These are phyloP conservation scores for Obelidium mucronatum DNA, from an alignment of 192 early-diverging fungal species.

Conservation along the genomic window DNA sequence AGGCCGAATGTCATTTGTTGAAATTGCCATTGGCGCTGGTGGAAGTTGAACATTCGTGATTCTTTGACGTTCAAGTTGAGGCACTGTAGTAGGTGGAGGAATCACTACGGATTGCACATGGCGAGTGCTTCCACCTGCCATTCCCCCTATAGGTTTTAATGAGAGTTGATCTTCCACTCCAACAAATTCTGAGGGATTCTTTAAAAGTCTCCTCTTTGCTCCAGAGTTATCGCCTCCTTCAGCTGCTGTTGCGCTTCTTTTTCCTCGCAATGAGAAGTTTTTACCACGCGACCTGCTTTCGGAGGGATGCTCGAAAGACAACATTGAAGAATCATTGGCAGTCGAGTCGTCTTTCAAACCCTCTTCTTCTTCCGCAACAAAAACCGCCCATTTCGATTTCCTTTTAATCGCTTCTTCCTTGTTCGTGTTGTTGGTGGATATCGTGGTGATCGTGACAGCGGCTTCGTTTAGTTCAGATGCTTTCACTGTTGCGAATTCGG, in stretches of 20 bases:
- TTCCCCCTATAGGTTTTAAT: neutral
- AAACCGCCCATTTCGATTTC: slow-evolving; percentile 8
- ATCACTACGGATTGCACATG: neutral
- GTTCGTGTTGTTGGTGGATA: neutral
- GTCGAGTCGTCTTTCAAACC: too few relatives aligned
- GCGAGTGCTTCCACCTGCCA: too few relatives aligned
- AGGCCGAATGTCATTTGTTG: too few relatives aligned
- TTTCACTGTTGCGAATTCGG: neutral
- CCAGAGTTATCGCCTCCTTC: too few relatives aligned
- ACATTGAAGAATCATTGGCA: neutral
- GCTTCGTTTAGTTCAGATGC: neutral
- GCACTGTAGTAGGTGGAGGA: neutral
- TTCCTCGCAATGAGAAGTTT: too few relatives aligned
- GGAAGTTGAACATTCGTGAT: neutral
- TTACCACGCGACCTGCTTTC: too few relatives aligned
- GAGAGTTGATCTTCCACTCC: too few relatives aligned
- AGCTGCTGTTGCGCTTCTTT: too few relatives aligned
- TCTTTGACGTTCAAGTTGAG: neutral
- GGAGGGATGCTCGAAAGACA: too few relatives aligned
- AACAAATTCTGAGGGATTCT: too few relatives aligned
- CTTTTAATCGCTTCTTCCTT: neutral
- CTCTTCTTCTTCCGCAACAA: slow-evolving; percentile 1
- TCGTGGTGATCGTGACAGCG: neutral
- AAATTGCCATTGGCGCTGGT: neutral
- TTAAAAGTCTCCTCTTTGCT: too few relatives aligned